A percentile compares a stretch with the other conserved stretches of the same genome.
Conservation (phyloP, 345 rosid genomes). For the Eucalyptus polyanthemos region DNA sequence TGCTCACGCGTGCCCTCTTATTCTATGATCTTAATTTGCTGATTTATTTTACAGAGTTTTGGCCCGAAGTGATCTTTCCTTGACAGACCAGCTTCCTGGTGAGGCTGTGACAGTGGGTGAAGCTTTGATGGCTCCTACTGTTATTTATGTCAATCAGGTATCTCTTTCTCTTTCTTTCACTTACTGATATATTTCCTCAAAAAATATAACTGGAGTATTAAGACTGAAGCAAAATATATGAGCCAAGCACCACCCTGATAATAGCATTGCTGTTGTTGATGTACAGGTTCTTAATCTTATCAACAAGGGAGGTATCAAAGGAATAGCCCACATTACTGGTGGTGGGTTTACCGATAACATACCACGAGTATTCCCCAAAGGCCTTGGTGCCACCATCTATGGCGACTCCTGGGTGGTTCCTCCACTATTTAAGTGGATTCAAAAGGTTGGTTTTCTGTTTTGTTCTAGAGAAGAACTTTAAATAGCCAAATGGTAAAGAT, state of each 20-base stretch:
- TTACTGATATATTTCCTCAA: neutral
- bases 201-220: neutral
- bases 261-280: neutral
- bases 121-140: slow-evolving; percentile 93
- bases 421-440: slow-evolving; percentile 78
- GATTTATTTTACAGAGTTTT: slow-evolving; percentile 32
- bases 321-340: slow-evolving; percentile 89
- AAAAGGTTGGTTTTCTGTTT: slow-evolving; percentile 39
- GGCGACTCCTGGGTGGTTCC: slow-evolving; percentile 72
- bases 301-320: slow-evolving; percentile 79
- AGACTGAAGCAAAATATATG: neutral
- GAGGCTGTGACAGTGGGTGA: slow-evolving; percentile 51
- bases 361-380: slow-evolving; percentile 75
- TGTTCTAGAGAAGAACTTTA: neutral
- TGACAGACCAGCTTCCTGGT: slow-evolving; percentile 65
- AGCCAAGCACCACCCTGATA: neutral
- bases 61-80: slow-evolving; percentile 49
- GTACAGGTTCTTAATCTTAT: slow-evolving; percentile 67
- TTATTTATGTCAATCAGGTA: slow-evolving; percentile 87
- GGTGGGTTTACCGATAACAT: slow-evolving; percentile 82
- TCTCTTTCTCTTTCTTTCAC: neutral
- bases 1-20: neutral
- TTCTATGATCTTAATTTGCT: neutral
- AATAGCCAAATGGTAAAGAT: neutral
- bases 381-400: slow-evolving; percentile 63